Percentiles rank a stretch among this genome's conserved stretches.
phyloP scores from a whole-genome alignment of 2,329 filamentous ascomycete genomes.

The Verticillium albo-atrum region DNA sequence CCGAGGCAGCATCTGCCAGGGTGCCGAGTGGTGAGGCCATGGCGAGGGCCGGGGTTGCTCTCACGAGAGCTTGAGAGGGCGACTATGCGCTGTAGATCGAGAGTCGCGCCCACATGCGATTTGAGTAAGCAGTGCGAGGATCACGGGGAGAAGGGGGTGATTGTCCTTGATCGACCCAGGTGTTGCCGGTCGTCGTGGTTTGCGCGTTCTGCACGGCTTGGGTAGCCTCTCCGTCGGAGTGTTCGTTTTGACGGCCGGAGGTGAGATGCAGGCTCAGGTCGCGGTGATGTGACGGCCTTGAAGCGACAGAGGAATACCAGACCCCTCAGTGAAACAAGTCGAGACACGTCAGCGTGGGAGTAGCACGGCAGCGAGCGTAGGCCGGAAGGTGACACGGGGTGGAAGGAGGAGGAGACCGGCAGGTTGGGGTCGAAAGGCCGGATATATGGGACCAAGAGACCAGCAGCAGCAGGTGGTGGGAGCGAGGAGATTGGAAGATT shows the following conservation, averaged over 20 bases:
- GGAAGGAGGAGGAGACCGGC: not conserved
- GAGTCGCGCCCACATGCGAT: constrained; percentile 9
- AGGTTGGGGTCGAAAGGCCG: constrained; percentile 3
- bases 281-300: not conserved
- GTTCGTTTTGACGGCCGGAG: not conserved
- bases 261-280: not conserved
- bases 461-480: constrained; percentile 39
- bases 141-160: not conserved
- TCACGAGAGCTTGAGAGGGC: constrained; percentile 9
- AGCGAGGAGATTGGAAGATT: too few species aligned
- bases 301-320: constrained; percentile 17
- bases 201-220: not conserved
- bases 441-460: constrained; percentile 14
- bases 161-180: not conserved
- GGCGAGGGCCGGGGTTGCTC: constrained; percentile 13
- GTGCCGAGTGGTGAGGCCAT: constrained; percentile 37
- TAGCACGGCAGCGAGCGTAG: constrained; percentile 9
- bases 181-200: not conserved
- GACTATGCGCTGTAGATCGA: constrained; percentile 17
- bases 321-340: constrained; percentile 13
- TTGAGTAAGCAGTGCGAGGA: constrained; percentile 10
- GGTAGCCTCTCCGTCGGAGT: not conserved
- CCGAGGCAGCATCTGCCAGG: constrained; percentile 26
- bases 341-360: constrained; percentile 3
- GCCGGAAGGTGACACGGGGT: constrained; percentile 2